Conservation (phyloP, 768 basidiomycete genomes). For the Rhodotorula graminis region DNA sequence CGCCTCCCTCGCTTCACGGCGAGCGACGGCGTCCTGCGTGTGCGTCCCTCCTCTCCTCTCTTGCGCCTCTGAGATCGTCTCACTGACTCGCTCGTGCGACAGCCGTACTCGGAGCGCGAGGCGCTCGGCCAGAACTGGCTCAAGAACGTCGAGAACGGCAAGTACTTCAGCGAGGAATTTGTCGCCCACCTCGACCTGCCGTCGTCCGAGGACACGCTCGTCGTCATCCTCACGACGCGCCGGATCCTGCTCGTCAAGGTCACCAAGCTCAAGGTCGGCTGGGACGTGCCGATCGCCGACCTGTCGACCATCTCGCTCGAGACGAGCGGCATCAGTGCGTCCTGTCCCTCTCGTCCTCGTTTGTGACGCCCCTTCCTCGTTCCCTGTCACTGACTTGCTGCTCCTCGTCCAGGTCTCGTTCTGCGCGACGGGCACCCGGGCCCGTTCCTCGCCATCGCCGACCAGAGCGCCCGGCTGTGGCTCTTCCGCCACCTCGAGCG, state of each 20-base stretch:
- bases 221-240: slow-evolving; percentile 61
- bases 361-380: too few species aligned
- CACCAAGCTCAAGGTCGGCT: slow-evolving; percentile 73
- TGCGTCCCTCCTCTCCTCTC: slow-evolving; percentile 48
- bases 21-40: slow-evolving; percentile 78
- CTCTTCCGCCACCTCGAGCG: slow-evolving; percentile 39
- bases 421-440: slow-evolving; percentile 58
- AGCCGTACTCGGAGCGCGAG: slow-evolving; percentile 86
- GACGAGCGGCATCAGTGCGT: slow-evolving; percentile 66
- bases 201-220: slow-evolving; percentile 41
- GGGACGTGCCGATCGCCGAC: slow-evolving; percentile 77
- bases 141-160: slow-evolving; percentile 84
- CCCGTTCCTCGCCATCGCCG: slow-evolving; percentile 50
- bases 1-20: slow-evolving; percentile 82
- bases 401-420: slow-evolving; percentile 53
- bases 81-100: neutral
- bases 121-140: slow-evolving; percentile 95
- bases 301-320: slow-evolving; percentile 84
- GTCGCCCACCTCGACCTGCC: slow-evolving; percentile 63
- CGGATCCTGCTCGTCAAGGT: slow-evolving; percentile 80
- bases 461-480: slow-evolving; percentile 40
- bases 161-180: slow-evolving; percentile 75
- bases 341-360: neutral
- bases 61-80: neutral
- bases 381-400: neutral